These are phyloP conservation scores for Rhizophagus sp. DNA, from an alignment of 192 early-diverging fungal genomes.

Conservation along the genomic window DNA sequence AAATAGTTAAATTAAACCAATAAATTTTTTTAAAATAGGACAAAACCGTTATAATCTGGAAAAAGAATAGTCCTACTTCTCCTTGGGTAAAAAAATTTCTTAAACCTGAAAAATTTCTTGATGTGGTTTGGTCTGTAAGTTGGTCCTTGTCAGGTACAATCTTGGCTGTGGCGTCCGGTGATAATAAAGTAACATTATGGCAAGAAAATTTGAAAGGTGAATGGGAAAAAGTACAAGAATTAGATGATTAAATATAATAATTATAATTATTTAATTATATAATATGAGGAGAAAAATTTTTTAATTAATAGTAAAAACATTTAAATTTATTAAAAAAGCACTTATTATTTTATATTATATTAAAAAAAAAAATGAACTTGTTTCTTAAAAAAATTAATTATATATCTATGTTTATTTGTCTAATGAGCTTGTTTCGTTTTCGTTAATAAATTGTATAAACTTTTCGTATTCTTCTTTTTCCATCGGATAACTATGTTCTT, in stretches of 20 bases:
- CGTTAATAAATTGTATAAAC: slow-evolving; percentile 37
- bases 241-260: slow-evolving; percentile 48
- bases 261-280: too few species aligned
- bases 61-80: slow-evolving; percentile 67
- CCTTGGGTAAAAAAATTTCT: slow-evolving; percentile 79
- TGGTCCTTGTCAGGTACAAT: slow-evolving; percentile 96
- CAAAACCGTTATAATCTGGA: slow-evolving; percentile 95
- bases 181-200: slow-evolving; percentile 97
- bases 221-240: slow-evolving; percentile 84
- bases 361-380: too few species aligned
- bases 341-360: too few species aligned
- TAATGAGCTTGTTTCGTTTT: background rate
- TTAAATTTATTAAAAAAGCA: too few species aligned
- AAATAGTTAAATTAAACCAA: background rate
- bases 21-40: slow-evolving; percentile 54
- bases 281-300: too few species aligned
- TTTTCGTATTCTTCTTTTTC: slow-evolving; percentile 48
- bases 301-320: too few species aligned
- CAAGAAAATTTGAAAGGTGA: slow-evolving; percentile 92
- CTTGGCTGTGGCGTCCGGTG: slow-evolving; percentile 93
- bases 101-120: slow-evolving; percentile 77
- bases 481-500: slow-evolving; percentile 83
- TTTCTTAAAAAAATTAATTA: too few species aligned
- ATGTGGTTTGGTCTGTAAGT: slow-evolving; percentile 98
- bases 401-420: too few species aligned